A percentile compares a stretch with the other conserved stretches of the same genome.
phyloP scores from a whole-genome alignment of 306 rosid species.

The apple (Malus domestica) region ASM211411v1 NC_041791.1:6605001-6605500 shows the following conservation, averaged over 20 bases:
- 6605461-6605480: neutral
- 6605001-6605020: neutral
- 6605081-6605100: neutral
- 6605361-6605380: neutral
- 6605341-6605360: neutral
- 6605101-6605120: neutral
- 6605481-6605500: neutral
- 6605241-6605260: neutral
- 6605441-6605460: neutral
- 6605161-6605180: neutral
- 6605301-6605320: neutral
- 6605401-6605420: neutral
- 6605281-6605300: slow-evolving; percentile 4
- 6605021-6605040: neutral
- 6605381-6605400: neutral
- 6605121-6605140: neutral
- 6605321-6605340: neutral
- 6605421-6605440: neutral
- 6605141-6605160: neutral
- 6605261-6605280: slow-evolving; percentile 4
- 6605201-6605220: slow-evolving; percentile 1
- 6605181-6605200: neutral
- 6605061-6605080: neutral
- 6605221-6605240: neutral
- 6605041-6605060: neutral